These are phyloP conservation scores for Vitis cinerea DNA, from an alignment of 164 flowering plant genomes.

Conservation along the genomic window DNA sequence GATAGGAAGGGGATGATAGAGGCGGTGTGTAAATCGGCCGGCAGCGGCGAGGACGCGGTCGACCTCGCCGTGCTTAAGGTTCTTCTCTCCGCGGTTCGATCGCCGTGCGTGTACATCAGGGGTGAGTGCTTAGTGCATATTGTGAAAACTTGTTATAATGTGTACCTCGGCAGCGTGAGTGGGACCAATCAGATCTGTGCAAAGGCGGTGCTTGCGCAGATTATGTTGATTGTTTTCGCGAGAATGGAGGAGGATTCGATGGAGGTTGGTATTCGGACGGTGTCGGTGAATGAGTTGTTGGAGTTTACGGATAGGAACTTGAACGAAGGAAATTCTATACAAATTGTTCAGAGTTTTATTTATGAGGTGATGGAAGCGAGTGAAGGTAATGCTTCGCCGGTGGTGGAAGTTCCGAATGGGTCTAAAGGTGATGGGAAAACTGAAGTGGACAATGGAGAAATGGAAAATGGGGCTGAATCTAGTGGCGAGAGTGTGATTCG, in stretches of 20 bases:
- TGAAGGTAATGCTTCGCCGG: slow-evolving; percentile 20
- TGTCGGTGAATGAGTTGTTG: slow-evolving; percentile 62
- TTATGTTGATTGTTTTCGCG: slow-evolving; percentile 67
- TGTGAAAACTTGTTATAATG: slow-evolving; percentile 82
- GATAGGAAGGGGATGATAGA: slow-evolving; percentile 44
- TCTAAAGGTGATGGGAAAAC: slow-evolving; percentile 4
- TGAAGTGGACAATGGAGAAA: slow-evolving; percentile 19
- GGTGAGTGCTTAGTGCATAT: slow-evolving; percentile 70
- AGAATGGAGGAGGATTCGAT: slow-evolving; percentile 75
- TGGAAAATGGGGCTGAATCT: slow-evolving; percentile 22
- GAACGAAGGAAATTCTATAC: slow-evolving; percentile 73
- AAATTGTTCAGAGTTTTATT: slow-evolving; percentile 71
- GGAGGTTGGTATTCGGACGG: slow-evolving; percentile 38
- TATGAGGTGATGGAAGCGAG: slow-evolving; percentile 56
- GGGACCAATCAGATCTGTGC: slow-evolving; percentile 96
- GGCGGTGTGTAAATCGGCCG: slow-evolving; percentile 55
- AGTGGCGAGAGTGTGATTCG: slow-evolving; percentile 64
- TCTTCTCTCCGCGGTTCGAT: slow-evolving; percentile 61
- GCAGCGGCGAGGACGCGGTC: slow-evolving; percentile 64
- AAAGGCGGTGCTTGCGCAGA: slow-evolving; percentile 86
- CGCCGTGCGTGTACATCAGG: slow-evolving; percentile 50
- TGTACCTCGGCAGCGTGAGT: slow-evolving; percentile 76
- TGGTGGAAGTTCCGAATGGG: no score
- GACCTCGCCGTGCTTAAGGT: slow-evolving; percentile 67
- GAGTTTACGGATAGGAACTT: slow-evolving; percentile 79